Percentiles rank a stretch among this genome's conserved stretches.
Evolutionary conservation across 2,329 filamentous ascomycete species (phyloP).

Genomic region (Chaetomiaceae sp.): DNA sequence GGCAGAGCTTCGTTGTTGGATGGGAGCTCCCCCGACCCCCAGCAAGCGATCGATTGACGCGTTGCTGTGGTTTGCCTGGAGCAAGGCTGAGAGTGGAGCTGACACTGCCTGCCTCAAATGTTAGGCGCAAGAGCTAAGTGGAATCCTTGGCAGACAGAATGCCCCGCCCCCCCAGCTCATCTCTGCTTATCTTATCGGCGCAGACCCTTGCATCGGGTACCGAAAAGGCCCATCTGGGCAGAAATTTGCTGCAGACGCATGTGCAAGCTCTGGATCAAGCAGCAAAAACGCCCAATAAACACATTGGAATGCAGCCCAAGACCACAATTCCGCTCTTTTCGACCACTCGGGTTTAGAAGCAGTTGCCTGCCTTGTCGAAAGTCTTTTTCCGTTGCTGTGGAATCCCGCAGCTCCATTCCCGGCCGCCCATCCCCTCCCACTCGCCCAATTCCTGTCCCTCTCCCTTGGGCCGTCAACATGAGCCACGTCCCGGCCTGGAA

Average conservation of each 20-base stretch:
- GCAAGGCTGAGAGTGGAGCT: conserved; percentile 21
- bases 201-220: conserved; percentile 19
- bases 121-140: too few species aligned
- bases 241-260: conserved; percentile 27
- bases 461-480: conserved; percentile 36
- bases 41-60: conserved; percentile 27
- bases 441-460: conserved; percentile 18
- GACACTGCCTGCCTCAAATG: conserved; percentile 18
- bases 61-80: conserved; percentile 37
- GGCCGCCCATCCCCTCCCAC: conserved; percentile 5
- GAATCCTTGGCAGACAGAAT: neutral
- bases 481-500: conserved; percentile 55
- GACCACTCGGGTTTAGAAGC: conserved; percentile 18
- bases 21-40: conserved; percentile 17
- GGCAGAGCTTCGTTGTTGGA: conserved; percentile 29
- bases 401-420: conserved; percentile 16
- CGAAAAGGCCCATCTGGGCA: conserved; percentile 27
- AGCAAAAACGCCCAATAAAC: conserved; percentile 25
- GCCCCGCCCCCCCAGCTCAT: neutral
- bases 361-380: conserved; percentile 15
- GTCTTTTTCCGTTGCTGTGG: conserved; percentile 14
- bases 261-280: conserved; percentile 15
- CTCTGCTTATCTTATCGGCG: conserved; percentile 19
- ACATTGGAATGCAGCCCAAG: conserved; percentile 5
- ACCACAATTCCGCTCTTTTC: conserved; percentile 18